Percentiles rank a stretch among this genome's conserved stretches.
Evolutionary conservation across 192 early-diverging fungal species (phyloP).

Genomic region (Umbelopsis isabellina): DNA sequence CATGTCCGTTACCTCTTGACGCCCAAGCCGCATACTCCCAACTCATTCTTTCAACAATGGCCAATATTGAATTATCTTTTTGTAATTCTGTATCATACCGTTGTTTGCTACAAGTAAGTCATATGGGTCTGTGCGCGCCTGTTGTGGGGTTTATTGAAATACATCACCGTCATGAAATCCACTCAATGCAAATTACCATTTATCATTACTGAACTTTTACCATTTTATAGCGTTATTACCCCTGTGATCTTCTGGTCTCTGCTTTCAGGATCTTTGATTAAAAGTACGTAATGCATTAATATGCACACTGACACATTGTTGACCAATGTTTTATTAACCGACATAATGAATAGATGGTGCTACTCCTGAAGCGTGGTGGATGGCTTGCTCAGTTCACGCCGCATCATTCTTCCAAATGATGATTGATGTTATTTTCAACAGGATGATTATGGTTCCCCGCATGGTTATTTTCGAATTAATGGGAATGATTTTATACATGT

Average conservation of each 20-base stretch:
- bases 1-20: slow-evolving; percentile 26
- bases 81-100: slow-evolving; percentile 34
- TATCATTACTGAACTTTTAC: no score
- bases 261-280: background rate
- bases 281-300: background rate
- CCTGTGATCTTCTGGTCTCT: slow-evolving; percentile 42
- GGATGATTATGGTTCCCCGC: slow-evolving; percentile 25
- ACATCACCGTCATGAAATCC: background rate
- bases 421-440: slow-evolving; percentile 37
- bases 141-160: background rate
- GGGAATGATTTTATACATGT: slow-evolving; percentile 37
- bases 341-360: background rate
- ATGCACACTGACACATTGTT: background rate
- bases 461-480: slow-evolving; percentile 24
- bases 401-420: slow-evolving; percentile 40
- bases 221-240: slow-evolving; percentile 28
- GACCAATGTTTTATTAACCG: background rate
- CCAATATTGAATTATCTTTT: slow-evolving; percentile 39
- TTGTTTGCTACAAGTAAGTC: slow-evolving; percentile 41
- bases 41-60: slow-evolving; percentile 33
- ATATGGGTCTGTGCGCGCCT: background rate
- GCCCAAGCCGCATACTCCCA: background rate
- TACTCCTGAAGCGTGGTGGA: slow-evolving; percentile 20
- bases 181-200: no score
- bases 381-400: slow-evolving; percentile 33